Conservation (phyloP, 768 basidiomycete genomes). For the Russula sp. region DNA sequence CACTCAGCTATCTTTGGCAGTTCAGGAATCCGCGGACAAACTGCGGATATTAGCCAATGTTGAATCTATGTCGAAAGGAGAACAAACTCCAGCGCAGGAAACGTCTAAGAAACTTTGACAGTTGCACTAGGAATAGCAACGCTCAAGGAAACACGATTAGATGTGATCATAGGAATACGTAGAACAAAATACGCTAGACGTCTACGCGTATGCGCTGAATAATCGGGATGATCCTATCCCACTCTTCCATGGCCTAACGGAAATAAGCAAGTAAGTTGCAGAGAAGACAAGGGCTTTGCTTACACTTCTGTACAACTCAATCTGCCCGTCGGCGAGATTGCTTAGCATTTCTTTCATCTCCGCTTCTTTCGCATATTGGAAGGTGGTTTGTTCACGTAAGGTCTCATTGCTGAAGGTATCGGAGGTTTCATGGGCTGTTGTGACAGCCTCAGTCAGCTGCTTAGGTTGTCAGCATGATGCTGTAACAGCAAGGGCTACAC, state of each 20-base stretch:
- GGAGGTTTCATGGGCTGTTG: conserved; percentile 89
- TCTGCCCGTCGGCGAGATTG: conserved; percentile 87
- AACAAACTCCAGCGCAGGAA: conserved; percentile 8
- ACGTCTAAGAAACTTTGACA: background rate
- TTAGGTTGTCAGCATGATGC: background rate
- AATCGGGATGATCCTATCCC: conserved; percentile 90
- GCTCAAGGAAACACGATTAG: conserved; percentile 8
- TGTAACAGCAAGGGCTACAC: conserved; percentile 12
- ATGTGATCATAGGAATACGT: conserved; percentile 18
- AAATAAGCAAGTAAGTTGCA: background rate
- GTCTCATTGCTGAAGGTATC: conserved; percentile 97
- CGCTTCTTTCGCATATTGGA: conserved; percentile 83
- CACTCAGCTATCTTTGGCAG: conserved; percentile 58
- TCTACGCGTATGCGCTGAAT: conserved; percentile 93
- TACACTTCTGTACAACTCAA: conserved; percentile 88
- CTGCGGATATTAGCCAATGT: conserved; percentile 27
- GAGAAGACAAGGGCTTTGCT: conserved; percentile 19
- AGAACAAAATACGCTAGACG: conserved; percentile 40
- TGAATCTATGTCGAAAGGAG: conserved; percentile 20
- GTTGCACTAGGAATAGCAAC: background rate
- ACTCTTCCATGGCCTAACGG: conserved; percentile 86
- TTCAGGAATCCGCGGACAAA: conserved; percentile 77
- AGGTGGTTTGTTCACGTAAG: conserved; percentile 80
- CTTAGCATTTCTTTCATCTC: conserved; percentile 97
- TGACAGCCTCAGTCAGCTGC: conserved; percentile 94